Conservation (phyloP, 805 yeast genomes). For the Ogataea allantospora region DNA sequence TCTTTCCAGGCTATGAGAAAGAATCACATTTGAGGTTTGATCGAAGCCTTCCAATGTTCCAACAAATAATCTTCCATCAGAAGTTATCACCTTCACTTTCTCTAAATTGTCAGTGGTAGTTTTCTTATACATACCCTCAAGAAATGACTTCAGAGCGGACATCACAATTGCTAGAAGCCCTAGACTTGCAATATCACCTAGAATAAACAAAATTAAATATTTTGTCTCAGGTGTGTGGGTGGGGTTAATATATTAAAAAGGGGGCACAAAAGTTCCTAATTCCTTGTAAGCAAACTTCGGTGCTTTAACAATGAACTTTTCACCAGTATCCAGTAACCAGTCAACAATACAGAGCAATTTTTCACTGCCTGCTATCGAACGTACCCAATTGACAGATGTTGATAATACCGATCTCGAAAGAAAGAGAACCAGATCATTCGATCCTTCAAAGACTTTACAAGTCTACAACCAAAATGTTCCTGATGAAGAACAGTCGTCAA, state of each 20-base stretch:
- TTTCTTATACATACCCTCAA: constrained; percentile 28
- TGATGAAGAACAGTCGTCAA: constrained; percentile 12
- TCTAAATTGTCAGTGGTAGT: constrained; percentile 36
- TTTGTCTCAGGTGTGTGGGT: constrained; percentile 1
- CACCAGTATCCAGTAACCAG: constrained; percentile 7
- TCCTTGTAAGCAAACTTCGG: not conserved
- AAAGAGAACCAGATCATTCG: not conserved
- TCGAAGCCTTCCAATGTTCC: constrained; percentile 62
- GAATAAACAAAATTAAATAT: not conserved
- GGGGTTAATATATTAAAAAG: not conserved
- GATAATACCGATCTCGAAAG: not conserved
- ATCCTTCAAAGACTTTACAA: constrained; percentile 2
- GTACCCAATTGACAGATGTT: constrained; percentile 9
- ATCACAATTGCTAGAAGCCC: constrained; percentile 9
- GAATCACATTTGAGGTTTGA: constrained; percentile 57
- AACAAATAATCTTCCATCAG: constrained; percentile 52
- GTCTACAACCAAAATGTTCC: not conserved
- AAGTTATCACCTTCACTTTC: constrained; percentile 53
- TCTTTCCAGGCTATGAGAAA: constrained; percentile 51
- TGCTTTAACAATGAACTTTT: constrained; percentile 5
- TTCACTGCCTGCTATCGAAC: constrained; percentile 3
- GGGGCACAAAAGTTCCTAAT: constrained; percentile 1
- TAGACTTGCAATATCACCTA: constrained; percentile 1
- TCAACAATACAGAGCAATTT: constrained; percentile 6
- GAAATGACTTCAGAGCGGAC: constrained; percentile 27